phyloP scores from a whole-genome alignment of 1,139 yeast genomes.

The Suhomyces maxii region DNA sequence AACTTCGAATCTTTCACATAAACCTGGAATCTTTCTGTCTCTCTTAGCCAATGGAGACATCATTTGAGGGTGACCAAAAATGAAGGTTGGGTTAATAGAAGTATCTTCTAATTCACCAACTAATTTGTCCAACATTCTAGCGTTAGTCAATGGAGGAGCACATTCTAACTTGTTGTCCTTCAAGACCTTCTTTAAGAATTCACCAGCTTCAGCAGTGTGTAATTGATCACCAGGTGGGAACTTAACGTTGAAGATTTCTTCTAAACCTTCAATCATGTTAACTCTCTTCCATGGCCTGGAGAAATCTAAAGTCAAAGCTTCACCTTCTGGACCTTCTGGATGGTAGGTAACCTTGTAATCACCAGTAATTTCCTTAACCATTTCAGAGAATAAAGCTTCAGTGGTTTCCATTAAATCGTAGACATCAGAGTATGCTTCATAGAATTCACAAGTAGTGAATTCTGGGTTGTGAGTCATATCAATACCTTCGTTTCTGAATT shows the following conservation, averaged over 20 bases:
- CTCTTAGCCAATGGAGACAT: conserved; percentile 99
- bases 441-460: conserved; percentile 91
- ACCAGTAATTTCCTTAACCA: conserved; percentile 96
- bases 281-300: conserved; percentile 98
- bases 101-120: conserved; percentile 93
- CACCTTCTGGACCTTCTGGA: conserved; percentile 85
- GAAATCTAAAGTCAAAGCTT: conserved; percentile 80
- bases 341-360: conserved; percentile 82
- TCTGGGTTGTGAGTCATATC: conserved; percentile 96
- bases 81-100: conserved; percentile 95
- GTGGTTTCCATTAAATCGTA: conserved; percentile 93
- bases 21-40: conserved; percentile 87
- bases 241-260: conserved; percentile 78
- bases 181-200: conserved; percentile 79
- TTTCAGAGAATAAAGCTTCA: conserved; percentile 89
- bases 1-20: conserved; percentile 98
- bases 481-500: conserved; percentile 96
- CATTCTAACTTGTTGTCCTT: conserved; percentile 84
- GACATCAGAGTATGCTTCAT: conserved; percentile 73
- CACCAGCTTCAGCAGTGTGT: conserved; percentile 92
- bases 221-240: conserved; percentile 96
- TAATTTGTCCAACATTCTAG: conserved; percentile 97
- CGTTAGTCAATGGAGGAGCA: conserved; percentile 95
- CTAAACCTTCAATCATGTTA: conserved; percentile 95
- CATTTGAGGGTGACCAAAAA: conserved; percentile 99